Conservation (phyloP, 306 rosid species). For the Prunus dulcis region DNA sequence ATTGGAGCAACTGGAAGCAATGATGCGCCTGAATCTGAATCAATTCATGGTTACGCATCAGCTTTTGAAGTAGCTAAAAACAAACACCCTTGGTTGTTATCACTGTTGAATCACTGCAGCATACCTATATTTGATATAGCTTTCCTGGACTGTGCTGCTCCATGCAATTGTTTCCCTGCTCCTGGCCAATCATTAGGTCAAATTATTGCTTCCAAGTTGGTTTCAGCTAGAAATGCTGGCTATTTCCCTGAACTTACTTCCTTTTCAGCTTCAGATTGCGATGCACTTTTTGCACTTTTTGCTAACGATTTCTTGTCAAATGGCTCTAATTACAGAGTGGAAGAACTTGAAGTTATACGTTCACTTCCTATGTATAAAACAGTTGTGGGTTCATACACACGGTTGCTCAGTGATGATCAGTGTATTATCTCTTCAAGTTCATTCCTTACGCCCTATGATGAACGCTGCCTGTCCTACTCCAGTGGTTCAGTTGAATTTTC, state of each 20-base stretch:
- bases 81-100: constrained; percentile 75
- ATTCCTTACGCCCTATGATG: constrained; percentile 78
- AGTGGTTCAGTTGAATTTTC: constrained; percentile 64
- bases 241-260: constrained; percentile 69
- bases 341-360: constrained; percentile 75
- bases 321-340: constrained; percentile 47
- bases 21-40: constrained; percentile 43
- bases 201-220: constrained; percentile 84
- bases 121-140: constrained; percentile 79
- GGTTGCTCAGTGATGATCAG: constrained; percentile 60
- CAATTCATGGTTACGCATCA: constrained; percentile 48
- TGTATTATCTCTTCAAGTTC: constrained; percentile 83
- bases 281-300: constrained; percentile 78
- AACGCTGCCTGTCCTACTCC: constrained; percentile 70
- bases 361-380: constrained; percentile 89
- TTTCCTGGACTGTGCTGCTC: constrained; percentile 70
- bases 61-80: constrained; percentile 60
- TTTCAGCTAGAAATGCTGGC: constrained; percentile 81
- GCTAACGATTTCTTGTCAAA: constrained; percentile 56
- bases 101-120: constrained; percentile 83
- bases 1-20: constrained; percentile 38
- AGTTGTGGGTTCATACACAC: constrained; percentile 80
- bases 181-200: constrained; percentile 68
- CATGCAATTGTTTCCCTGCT: constrained; percentile 59
- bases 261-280: constrained; percentile 58